Evolutionary conservation across 805 yeast species (phyloP).

Genomic region (Wickerhamomyces pijperi): DNA sequence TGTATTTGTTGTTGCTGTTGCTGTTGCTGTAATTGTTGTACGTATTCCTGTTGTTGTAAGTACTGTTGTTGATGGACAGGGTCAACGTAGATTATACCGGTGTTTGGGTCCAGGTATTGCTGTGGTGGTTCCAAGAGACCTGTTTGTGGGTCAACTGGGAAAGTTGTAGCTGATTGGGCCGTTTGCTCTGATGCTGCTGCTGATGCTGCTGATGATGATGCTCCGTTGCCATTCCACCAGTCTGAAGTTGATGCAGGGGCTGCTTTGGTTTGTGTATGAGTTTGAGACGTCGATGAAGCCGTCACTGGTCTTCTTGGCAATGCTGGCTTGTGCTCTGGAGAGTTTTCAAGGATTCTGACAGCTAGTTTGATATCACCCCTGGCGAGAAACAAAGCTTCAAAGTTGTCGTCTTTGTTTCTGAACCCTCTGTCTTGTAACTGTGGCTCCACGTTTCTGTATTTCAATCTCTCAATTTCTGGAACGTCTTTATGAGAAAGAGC

Average conservation of each 20-base stretch:
- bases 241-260: constrained; percentile 4
- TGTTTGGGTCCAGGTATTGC: constrained; percentile 63
- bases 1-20: constrained; percentile 6
- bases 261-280: constrained; percentile 3
- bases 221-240: constrained; percentile 12
- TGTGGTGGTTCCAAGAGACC: constrained; percentile 35
- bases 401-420: constrained; percentile 39
- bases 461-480: constrained; percentile 40
- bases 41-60: constrained; percentile 15
- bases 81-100: constrained; percentile 62
- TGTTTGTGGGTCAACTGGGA: constrained; percentile 12
- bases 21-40: constrained; percentile 6
- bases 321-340: constrained; percentile 36
- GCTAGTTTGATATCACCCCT: constrained; percentile 54
- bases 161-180: constrained; percentile 9
- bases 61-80: constrained; percentile 42
- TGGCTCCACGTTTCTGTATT: constrained; percentile 38
- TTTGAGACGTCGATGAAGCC: constrained; percentile 1
- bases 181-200: constrained; percentile 16
- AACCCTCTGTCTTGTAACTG: constrained; percentile 45
- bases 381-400: constrained; percentile 52
- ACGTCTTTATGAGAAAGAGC: constrained; percentile 42
- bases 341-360: constrained; percentile 39
- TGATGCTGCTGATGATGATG: constrained; percentile 16
- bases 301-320: constrained; percentile 27